Evolutionary conservation across 768 basidiomycete species (phyloP).

Genomic region (Pluteus cervinus): DNA sequence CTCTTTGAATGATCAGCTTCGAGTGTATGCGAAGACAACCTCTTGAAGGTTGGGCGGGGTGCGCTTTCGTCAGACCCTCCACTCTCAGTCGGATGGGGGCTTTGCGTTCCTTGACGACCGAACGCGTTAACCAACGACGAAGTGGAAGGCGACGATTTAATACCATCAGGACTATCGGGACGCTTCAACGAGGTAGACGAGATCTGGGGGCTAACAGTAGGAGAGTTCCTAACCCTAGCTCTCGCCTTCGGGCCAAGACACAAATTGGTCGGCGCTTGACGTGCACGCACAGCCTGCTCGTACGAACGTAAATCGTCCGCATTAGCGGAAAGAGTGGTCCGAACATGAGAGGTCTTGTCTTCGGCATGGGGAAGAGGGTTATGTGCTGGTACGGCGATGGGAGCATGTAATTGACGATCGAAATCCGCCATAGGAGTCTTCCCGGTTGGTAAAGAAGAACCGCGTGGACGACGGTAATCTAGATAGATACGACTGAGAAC

Average conservation of each 20-base stretch:
- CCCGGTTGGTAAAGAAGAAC: conserved; percentile 62
- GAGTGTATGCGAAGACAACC: conserved; percentile 68
- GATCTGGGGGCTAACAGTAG: background rate
- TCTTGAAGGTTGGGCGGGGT: conserved; percentile 62
- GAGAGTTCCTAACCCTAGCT: conserved; percentile 16
- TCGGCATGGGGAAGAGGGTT: no score
- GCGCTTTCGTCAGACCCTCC: conserved; percentile 18
- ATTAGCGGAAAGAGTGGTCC: conserved; percentile 36
- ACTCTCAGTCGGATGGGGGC: no score
- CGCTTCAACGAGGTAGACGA: conserved; percentile 1
- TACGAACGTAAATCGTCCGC: conserved; percentile 66
- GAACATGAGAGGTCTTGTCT: conserved; percentile 24
- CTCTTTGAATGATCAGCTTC: conserved; percentile 55
- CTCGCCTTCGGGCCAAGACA: conserved; percentile 44
- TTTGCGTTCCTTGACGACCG: conserved; percentile 14
- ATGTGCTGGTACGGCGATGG: no score
- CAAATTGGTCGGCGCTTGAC: conserved; percentile 54
- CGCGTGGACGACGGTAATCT: conserved; percentile 51
- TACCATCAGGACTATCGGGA: conserved; percentile 6
- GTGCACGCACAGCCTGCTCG: conserved; percentile 69
- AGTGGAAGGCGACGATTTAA: no score
- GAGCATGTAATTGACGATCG: no score
- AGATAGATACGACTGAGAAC: no score
- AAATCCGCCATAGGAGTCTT: conserved; percentile 51
- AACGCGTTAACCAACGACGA: conserved; percentile 39